Conservation (phyloP, 805 yeast species). For the Kluyveromyces aestuarii region DNA sequence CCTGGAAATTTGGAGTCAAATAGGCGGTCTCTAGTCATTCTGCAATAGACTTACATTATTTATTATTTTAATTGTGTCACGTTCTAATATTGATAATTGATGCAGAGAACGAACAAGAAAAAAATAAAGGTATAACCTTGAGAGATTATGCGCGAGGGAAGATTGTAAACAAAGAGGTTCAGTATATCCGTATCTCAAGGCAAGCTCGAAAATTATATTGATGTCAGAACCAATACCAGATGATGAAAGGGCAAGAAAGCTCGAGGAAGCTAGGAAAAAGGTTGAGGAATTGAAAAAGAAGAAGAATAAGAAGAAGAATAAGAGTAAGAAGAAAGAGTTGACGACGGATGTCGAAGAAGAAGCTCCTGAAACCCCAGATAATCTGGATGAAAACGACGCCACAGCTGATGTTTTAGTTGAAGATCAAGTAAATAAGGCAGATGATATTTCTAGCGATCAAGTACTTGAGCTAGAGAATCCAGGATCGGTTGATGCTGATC, state of each 20-base stretch:
- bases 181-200: too few species aligned
- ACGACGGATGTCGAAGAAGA: constrained; percentile 3
- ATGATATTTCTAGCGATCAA: not conserved
- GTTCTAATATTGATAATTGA: not conserved
- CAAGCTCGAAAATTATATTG: not conserved
- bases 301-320: constrained; percentile 39
- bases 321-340: constrained; percentile 27
- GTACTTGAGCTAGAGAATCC: not conserved
- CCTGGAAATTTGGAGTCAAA: too few species aligned
- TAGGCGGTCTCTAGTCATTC: not conserved
- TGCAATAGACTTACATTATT: not conserved
- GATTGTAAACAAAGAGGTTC: too few species aligned
- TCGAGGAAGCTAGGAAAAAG: constrained; percentile 67
- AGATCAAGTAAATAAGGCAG: not conserved
- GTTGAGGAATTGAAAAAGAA: constrained; percentile 62
- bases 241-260: constrained; percentile 43
- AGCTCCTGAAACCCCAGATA: constrained; percentile 8
- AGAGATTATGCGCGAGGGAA: not conserved
- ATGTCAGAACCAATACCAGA: constrained; percentile 29
- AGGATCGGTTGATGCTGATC: constrained; percentile 1
- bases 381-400: constrained; percentile 6
- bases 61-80: not conserved
- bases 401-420: not conserved
- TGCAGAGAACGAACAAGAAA: not conserved
- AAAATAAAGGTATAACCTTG: not conserved